phyloP scores from a whole-genome alignment of 2,329 filamentous ascomycete genomes.

The Rhinocladiella mackenziei region DNA sequence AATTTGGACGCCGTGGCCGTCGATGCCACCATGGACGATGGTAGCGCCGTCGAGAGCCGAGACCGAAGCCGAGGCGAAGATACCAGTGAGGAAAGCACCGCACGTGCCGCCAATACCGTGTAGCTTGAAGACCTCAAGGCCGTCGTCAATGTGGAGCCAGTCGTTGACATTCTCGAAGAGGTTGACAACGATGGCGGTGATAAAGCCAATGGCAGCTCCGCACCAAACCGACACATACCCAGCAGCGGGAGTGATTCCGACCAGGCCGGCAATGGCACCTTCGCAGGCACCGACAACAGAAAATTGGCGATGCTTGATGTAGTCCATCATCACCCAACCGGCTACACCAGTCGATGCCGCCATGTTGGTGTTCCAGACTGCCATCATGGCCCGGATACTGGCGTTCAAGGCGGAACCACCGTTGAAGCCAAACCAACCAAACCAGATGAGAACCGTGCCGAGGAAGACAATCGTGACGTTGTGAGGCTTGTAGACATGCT shows the following conservation, averaged over 20 bases:
- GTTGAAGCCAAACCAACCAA: slow-evolving; percentile 85
- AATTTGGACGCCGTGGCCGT: slow-evolving; percentile 54
- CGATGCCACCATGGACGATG: slow-evolving; percentile 47
- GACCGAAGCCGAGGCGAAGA: slow-evolving; percentile 49
- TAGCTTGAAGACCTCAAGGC: slow-evolving; percentile 53
- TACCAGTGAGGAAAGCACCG: slow-evolving; percentile 55
- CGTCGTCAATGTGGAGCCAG: slow-evolving; percentile 54
- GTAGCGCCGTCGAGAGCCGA: slow-evolving; percentile 49
- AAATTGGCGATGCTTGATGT: slow-evolving; percentile 85
- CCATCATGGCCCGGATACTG: slow-evolving; percentile 81
- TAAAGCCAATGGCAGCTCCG: slow-evolving; percentile 54
- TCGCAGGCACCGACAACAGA: slow-evolving; percentile 91
- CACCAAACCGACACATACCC: slow-evolving; percentile 75
- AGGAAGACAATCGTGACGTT: slow-evolving; percentile 71
- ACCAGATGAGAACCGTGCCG: slow-evolving; percentile 54
- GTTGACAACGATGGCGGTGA: slow-evolving; percentile 52
- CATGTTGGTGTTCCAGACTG: slow-evolving; percentile 78
- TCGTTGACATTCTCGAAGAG: slow-evolving; percentile 50
- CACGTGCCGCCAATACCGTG: slow-evolving; percentile 49
- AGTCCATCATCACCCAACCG: slow-evolving; percentile 73
- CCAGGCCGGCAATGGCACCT: slow-evolving; percentile 81
- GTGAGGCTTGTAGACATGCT: slow-evolving; percentile 57
- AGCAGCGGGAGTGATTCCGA: slow-evolving; percentile 83
- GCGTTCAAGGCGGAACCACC: slow-evolving; percentile 78
- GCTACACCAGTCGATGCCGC: slow-evolving; percentile 79